A percentile compares a stretch with the other conserved stretches of the same genome.
Evolutionary conservation across 2,329 filamentous ascomycete species (phyloP).

Genomic region (Gnomoniopsis sp.): DNA sequence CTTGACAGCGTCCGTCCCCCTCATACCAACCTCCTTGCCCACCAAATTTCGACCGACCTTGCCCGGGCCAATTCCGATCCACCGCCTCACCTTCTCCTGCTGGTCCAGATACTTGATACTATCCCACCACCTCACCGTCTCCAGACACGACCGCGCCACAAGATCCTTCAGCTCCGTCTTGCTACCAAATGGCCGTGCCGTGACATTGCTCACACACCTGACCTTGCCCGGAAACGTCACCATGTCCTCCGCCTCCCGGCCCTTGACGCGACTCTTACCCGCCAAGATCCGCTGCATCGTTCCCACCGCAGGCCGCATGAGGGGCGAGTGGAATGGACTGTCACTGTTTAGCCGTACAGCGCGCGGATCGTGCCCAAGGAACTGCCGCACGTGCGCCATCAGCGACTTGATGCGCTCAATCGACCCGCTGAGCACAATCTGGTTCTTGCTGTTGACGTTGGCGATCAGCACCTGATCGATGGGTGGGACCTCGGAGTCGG

Average conservation of each 20-base stretch:
- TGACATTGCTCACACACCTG: conserved; percentile 84
- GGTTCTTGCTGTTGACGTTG: conserved; percentile 93
- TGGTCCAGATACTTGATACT: conserved; percentile 87
- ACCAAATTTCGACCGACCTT: conserved; percentile 93
- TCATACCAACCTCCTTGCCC: conserved; percentile 91
- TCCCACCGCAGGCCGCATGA: conserved; percentile 81
- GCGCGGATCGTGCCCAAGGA: conserved; percentile 85
- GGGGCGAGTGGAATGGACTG: conserved; percentile 84
- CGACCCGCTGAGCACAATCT: conserved; percentile 89
- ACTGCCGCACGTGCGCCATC: conserved; percentile 80
- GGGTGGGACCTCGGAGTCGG: conserved; percentile 67
- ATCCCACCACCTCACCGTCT: conserved; percentile 93
- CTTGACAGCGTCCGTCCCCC: conserved; percentile 71
- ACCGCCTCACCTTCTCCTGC: conserved; percentile 74
- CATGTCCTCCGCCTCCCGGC: conserved; percentile 57
- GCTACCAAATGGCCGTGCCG: conserved; percentile 71
- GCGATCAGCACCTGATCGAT: conserved; percentile 87
- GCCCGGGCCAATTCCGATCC: conserved; percentile 89
- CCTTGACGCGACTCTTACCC: conserved; percentile 50
- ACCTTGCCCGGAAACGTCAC: conserved; percentile 65
- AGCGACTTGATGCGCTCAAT: conserved; percentile 79
- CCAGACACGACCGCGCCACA: conserved; percentile 77
- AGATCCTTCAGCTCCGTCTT: conserved; percentile 74
- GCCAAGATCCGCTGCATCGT: conserved; percentile 69
- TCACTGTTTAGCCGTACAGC: conserved; percentile 84